phyloP scores from a whole-genome alignment of 164 flowering plant species.

The Houttuynia cordata region DNA sequence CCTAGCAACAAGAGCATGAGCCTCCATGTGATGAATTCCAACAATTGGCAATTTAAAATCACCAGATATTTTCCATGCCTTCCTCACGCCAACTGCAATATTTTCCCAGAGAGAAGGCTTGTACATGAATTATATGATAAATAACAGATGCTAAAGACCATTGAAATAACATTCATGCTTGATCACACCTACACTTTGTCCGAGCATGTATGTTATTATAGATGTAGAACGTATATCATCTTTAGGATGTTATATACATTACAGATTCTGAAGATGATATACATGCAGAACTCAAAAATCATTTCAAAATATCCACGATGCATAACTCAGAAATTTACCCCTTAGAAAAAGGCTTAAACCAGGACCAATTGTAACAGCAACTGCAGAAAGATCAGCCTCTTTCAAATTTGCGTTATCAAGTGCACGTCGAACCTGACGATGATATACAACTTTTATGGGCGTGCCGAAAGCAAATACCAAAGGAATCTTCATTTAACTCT shows the following conservation, averaged over 20 bases:
- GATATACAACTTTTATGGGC: not conserved
- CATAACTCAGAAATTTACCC: conserved; percentile 21
- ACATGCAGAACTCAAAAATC: too few relatives aligned
- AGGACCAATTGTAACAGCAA: conserved; percentile 98
- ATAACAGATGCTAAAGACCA: too few relatives aligned
- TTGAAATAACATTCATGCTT: too few relatives aligned
- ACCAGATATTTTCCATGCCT: conserved; percentile 76
- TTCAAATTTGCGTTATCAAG: conserved; percentile 62
- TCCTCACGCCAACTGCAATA: conserved; percentile 79
- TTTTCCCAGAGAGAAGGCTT: not conserved
- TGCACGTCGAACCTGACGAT: conserved; percentile 81
- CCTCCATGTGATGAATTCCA: conserved; percentile 98
- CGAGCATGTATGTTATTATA: too few relatives aligned
- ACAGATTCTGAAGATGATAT: too few relatives aligned
- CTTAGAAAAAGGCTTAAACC: conserved; percentile 94
- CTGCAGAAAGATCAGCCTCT: conserved; percentile 68
- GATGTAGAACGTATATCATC: too few relatives aligned
- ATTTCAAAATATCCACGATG: too few relatives aligned
- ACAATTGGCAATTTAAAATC: conserved; percentile 53
- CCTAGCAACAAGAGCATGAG: conserved; percentile 96
- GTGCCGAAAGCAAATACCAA: too few relatives aligned
- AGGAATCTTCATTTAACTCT: not conserved
- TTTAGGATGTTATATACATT: too few relatives aligned
- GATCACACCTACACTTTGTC: too few relatives aligned
- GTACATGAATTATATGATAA: too few relatives aligned